These are phyloP conservation scores for Ophiocordyceps robertsii DNA, from an alignment of 2,329 filamentous ascomycete genomes.

Conservation along the genomic window DNA sequence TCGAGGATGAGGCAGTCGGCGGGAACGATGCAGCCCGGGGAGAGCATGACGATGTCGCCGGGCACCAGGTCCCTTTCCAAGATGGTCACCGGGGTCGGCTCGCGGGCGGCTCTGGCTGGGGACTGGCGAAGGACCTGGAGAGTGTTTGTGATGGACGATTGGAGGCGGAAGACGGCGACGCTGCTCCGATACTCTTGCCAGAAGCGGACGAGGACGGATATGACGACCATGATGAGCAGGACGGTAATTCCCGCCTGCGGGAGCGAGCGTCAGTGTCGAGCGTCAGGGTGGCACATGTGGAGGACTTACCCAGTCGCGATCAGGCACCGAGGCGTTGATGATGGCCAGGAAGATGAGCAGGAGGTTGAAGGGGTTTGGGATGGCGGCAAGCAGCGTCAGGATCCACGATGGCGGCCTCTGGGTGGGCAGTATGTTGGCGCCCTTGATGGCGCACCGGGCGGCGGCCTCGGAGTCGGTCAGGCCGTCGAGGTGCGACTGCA, in stretches of 20 bases:
- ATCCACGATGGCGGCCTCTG: constrained; percentile 13
- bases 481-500: constrained; percentile 9
- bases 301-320: constrained; percentile 5
- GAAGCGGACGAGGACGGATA: constrained; percentile 13
- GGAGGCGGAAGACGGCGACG: constrained; percentile 11
- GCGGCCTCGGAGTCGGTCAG: constrained; percentile 9
- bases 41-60: constrained; percentile 10
- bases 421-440: constrained; percentile 11
- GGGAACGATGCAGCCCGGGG: constrained; percentile 11
- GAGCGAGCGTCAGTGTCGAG: neutral
- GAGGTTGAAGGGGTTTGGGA: constrained; percentile 14
- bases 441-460: constrained; percentile 8
- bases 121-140: constrained; percentile 8
- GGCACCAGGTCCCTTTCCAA: constrained; percentile 10
- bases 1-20: constrained; percentile 16
- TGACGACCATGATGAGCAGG: constrained; percentile 12
- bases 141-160: constrained; percentile 11
- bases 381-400: constrained; percentile 11
- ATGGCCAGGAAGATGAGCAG: constrained; percentile 12
- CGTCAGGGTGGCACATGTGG: neutral
- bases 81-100: constrained; percentile 1
- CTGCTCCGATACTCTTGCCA: constrained; percentile 15
- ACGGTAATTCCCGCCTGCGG: constrained; percentile 8
- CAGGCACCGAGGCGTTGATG: constrained; percentile 10
- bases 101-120: neutral